Evolutionary conservation across 805 yeast species (phyloP), one percentile per base, ranked within the genome.

Genomic region (Kodamaea leandrae): DNA sequence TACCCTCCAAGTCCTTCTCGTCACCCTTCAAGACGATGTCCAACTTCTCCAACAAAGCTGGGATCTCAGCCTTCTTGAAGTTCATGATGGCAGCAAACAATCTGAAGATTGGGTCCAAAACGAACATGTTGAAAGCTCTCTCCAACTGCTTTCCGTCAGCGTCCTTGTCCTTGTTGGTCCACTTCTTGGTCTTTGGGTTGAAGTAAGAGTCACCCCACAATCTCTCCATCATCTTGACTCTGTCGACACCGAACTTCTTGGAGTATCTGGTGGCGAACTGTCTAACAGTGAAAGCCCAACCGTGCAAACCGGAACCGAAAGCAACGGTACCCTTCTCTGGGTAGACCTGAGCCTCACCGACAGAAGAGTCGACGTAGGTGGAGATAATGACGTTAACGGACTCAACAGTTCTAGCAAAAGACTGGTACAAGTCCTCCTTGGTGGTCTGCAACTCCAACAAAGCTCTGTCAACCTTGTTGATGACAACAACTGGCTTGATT

Each of bases 251-350:
- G 72, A 93, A 91, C 79, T 91, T 93, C 89, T 90, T 89, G 72
- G 96, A 82, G 83, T 93, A 91, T 80, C 96, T 87, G 77, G 78
- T 74, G 63, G 98, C 97, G 62, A 91, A 91, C 81, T 91, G 98
- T 77, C 99, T 88, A 69, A 91, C 85, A 62, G 99, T 91, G 91
- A 91, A 91, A 71, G 97, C 98, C 99, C 99, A 91, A 76, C 99
- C 99, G 83, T 91, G 99, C 69, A 91, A 81, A 86, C 98, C 99
- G 73, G 98, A 93, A 80, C 96, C 98, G 76, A 91, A 91, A 60
- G 99, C 99, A 68, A 91, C 96, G 73, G 98, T 91, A 79, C 99
- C 99, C 70, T 76, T 74, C 73, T 91, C 95, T 75, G 99, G 99
- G 96, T 84, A 91, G 54, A 91, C 98, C 80, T 91, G 98, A 64